Evolutionary conservation across 306 rosid species (phyloP).

Genomic region (Castanea crenata): DNA sequence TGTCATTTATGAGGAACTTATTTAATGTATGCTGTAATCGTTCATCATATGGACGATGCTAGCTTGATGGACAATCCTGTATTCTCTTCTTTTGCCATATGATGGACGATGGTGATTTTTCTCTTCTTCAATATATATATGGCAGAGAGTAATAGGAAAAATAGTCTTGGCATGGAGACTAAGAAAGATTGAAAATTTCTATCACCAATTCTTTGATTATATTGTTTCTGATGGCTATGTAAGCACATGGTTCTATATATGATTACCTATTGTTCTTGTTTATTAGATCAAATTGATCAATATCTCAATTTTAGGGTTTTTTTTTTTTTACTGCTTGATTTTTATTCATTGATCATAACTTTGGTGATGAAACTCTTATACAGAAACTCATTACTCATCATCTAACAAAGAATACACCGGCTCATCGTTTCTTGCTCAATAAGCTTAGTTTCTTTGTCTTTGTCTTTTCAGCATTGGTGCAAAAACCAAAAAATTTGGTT

Average conservation of each 20-base stretch:
- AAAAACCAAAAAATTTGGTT: too few relatives aligned
- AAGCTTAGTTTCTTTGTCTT: neutral
- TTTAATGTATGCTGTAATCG: too few relatives aligned
- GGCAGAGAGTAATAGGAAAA: neutral
- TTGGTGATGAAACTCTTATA: neutral
- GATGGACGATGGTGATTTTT: too few relatives aligned
- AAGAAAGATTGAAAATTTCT: neutral
- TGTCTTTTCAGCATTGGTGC: too few relatives aligned
- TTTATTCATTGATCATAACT: neutral
- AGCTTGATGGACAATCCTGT: accelerated
- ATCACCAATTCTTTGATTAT: neutral
- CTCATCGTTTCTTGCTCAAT: neutral
- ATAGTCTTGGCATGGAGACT: too few relatives aligned
- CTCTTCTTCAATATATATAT: neutral
- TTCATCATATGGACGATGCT: too few relatives aligned
- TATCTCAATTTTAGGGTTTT: neutral
- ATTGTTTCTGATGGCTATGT: neutral
- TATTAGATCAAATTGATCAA: neutral
- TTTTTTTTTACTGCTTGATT: neutral
- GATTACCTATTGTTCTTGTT: too few relatives aligned
- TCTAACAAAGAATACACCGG: neutral
- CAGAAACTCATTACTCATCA: neutral
- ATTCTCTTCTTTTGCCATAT: too few relatives aligned
- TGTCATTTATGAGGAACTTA: too few relatives aligned
- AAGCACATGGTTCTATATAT: neutral